Percentiles rank a stretch among this genome's conserved stretches.
Conservation (phyloP, 495 filamentous ascomycete genomes). For the Penicillium arizonense region DNA sequence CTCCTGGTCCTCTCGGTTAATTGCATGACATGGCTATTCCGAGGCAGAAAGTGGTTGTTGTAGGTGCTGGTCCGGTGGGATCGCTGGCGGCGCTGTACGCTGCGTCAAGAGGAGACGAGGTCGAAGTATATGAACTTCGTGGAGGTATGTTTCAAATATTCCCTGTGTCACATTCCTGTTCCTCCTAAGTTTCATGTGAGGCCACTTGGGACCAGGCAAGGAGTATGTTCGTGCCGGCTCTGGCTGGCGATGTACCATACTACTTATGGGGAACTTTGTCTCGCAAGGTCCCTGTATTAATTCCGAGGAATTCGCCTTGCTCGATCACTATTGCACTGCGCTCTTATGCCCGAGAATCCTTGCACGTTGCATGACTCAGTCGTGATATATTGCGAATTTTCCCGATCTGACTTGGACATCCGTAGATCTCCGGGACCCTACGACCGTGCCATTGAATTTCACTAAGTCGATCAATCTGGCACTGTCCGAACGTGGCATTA, state of each 20-base stretch:
- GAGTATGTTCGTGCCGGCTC: neutral
- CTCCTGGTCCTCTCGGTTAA: neutral
- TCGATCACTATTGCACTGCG: neutral
- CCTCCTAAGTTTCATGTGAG: neutral
- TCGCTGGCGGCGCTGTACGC: conserved; percentile 91
- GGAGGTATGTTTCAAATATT: conserved; percentile 61
- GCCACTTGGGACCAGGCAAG: neutral
- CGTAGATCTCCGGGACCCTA: conserved; percentile 80
- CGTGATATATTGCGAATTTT: conserved; percentile 13
- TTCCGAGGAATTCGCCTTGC: neutral
- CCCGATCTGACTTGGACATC: conserved; percentile 15
- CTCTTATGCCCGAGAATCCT: neutral
- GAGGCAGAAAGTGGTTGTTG: conserved; percentile 72
- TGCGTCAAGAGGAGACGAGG: conserved; percentile 77
- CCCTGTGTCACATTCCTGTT: conserved; percentile 8
- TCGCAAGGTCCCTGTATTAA: conserved; percentile 16
- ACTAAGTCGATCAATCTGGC: conserved; percentile 97
- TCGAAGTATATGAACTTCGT: conserved; percentile 92
- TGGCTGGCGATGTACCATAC: neutral
- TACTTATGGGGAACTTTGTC: conserved; percentile 7
- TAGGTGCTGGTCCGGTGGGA: conserved; percentile 92
- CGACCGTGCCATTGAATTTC: conserved; percentile 87
- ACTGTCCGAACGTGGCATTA: conserved; percentile 91
- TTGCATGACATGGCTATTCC: conserved; percentile 13
- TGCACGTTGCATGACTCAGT: conserved; percentile 1